Base-by-base conservation (phyloP, 2,329 filamentous ascomycete genomes). In the Aspergillus chevalieri region DNA sequence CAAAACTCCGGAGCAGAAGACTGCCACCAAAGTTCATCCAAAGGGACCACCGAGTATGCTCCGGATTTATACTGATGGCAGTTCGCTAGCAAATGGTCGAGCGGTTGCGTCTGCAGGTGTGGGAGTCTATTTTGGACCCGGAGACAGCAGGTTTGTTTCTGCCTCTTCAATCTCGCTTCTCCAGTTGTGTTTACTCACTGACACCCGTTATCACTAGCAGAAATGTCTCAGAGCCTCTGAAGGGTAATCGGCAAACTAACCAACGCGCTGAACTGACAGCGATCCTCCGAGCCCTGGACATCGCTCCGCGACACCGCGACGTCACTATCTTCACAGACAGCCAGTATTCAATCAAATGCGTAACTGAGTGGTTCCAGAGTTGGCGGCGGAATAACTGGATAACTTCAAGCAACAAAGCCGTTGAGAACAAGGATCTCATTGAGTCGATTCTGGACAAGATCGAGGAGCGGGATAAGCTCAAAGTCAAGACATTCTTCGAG, bases 181-280 rank as follows among this genome's bases (percentile, higher is more conserved):
- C n/a, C 9, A 8, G 14, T 53, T 46, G 7, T 19, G 24, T 43
- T 36, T 52, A 49, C 51, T 54, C 49, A 61, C 63, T 65, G 47
- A 67, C 52, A 36, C 56, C 47, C 9, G 24, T 26, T 53, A 46
- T 47, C 54, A 54, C 59, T 47, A 65, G 67, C 61, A 84, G 82
- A 57, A 87, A 87, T 61, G 71, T 95, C 21, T 88, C 87, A 10
- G 90, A 94, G 69, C 82, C 84, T 3, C 79, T 96, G 2, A 71
- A 77, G 46, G 89, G 89, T 46, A 75, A 78, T 14, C 76, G 78
- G 8, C 93, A 97, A 70, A 97, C 93, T 1, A 98, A 98, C 66
- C 89, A 97, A 68, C 87, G 93, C 3, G 93, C 92, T n/a, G 93
- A 98, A 72, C 76, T 98, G 51, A 91, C 87, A 21, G 93, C 90